Evolutionary conservation across 257 asterid species (phyloP).

Genomic region (Solanum neorickii): DNA sequence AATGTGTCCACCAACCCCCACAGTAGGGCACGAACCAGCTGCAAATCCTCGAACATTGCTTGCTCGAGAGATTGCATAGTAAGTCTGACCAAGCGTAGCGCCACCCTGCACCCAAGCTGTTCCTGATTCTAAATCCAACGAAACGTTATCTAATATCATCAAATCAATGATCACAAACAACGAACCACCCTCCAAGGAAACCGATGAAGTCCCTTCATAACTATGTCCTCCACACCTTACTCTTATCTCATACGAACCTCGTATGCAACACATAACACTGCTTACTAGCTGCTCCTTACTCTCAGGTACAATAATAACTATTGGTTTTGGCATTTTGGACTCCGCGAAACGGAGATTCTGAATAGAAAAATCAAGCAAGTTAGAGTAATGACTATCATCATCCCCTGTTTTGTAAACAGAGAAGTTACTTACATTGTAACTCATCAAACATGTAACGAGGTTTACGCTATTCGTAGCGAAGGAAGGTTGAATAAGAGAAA

Average conservation of each 20-base stretch:
- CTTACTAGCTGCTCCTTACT: conserved; percentile 33
- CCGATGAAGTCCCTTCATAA: conserved; percentile 63
- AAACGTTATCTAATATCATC: conserved; percentile 33
- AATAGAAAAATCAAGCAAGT: conserved; percentile 48
- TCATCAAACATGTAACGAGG: conserved; percentile 21
- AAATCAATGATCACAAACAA: conserved; percentile 51
- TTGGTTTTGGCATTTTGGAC: conserved; percentile 37
- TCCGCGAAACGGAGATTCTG: conserved; percentile 48
- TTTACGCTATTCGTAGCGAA: not conserved
- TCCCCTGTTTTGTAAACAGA: conserved; percentile 19
- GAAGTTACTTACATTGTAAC: conserved; percentile 33
- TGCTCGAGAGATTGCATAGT: conserved; percentile 30
- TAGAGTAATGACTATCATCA: conserved; percentile 8
- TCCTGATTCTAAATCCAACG: conserved; percentile 25
- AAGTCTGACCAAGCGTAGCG: conserved; percentile 59
- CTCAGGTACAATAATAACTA: conserved; percentile 44
- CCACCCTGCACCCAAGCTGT: conserved; percentile 67
- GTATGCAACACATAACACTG: conserved; percentile 34
- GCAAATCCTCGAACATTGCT: conserved; percentile 38
- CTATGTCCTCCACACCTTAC: conserved; percentile 79
- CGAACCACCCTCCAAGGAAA: conserved; percentile 21
- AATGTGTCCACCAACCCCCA: conserved; percentile 68
- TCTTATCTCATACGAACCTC: conserved; percentile 31
- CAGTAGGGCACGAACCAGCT: conserved; percentile 77
- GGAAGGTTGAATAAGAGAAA: conserved; percentile 4